These are phyloP conservation scores for Coemansia sp. DNA, from an alignment of 192 early-diverging fungal species.

Conservation along the genomic window DNA sequence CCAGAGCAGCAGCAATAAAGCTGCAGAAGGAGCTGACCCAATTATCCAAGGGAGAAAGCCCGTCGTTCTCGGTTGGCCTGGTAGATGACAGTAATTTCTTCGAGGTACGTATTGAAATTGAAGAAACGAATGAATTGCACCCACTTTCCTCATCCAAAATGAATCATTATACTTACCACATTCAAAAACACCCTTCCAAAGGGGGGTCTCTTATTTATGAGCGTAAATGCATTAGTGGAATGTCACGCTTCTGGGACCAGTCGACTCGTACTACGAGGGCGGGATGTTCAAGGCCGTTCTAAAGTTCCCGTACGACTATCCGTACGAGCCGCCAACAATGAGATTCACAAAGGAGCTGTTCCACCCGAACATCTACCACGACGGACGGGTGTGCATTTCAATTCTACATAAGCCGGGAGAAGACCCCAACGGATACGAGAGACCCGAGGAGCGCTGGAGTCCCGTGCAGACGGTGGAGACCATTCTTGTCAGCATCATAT, in stretches of 20 bases:
- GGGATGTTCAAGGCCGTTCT: slow-evolving; percentile 89
- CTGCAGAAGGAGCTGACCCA: slow-evolving; percentile 56
- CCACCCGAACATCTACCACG: slow-evolving; percentile 91
- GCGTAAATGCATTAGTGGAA: slow-evolving; percentile 64
- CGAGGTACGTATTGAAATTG: slow-evolving; percentile 61
- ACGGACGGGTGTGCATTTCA: slow-evolving; percentile 95
- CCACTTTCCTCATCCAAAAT: neutral
- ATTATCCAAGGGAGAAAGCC: slow-evolving; percentile 68
- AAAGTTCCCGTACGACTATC: slow-evolving; percentile 76
- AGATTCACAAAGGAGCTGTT: slow-evolving; percentile 83
- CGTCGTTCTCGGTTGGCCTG: slow-evolving; percentile 91
- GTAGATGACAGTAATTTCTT: slow-evolving; percentile 80
- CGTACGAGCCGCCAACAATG: slow-evolving; percentile 86
- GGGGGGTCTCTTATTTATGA: neutral
- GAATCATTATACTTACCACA: neutral
- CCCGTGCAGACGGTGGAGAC: slow-evolving; percentile 96
- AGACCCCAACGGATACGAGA: slow-evolving; percentile 90
- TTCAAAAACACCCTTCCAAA: neutral
- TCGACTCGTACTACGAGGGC: slow-evolving; percentile 87
- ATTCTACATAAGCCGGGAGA: slow-evolving; percentile 86
- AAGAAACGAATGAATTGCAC: neutral
- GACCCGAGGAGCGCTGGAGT: slow-evolving; percentile 87
- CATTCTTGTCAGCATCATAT: slow-evolving; percentile 85
- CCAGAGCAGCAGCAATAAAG: slow-evolving; percentile 25
- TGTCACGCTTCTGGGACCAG: slow-evolving; percentile 87